Base-by-base conservation (phyloP, 2,329 filamentous ascomycete genomes). In the Colletotrichum higginsianum region DNA sequence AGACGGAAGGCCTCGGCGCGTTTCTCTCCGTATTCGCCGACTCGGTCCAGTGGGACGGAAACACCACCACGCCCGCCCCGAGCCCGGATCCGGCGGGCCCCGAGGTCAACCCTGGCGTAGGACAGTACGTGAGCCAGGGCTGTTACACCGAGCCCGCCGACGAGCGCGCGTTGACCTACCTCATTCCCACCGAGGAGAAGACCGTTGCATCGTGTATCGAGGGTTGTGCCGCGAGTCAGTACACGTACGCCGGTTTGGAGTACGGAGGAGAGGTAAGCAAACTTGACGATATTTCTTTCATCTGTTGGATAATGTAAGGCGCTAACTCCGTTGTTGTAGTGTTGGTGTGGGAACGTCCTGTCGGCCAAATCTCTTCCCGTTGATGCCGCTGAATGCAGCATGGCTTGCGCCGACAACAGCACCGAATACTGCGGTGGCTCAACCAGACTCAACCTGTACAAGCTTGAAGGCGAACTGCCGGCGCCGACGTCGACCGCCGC, bases 21-120 rank as follows among this genome's bases (percentile, higher is more conserved):
- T 86, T 83, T 77, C 82, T 90, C 65, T 89, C 84, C 52, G 74
- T 89, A 1, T 89, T 87, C 63, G 84, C 83, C 4, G 81, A 84
- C 63, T 74, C 77, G 23, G 46, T 78, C 1, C 75, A 77, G 9
- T 80, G 74, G 62, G 71, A 78, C 53, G 79, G 78, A 18, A 78
- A 79, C 63, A 74, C 66, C 18, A 79, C 78, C 4, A 75, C 73
- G 62, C 74, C n/a, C 56, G 71, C 1, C 68, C 74, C 9, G 11
- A 53, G 73, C 73, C 72, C 1, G 67, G 61, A 75, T 1, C 75
- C 75, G 1, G 61, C 74, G 2, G 77, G 67, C 1, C 80, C 81
- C 0, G 72, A 75, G 9, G 79, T 82, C 3, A 86, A 86, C 71
- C 81, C 82, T 0, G 82, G 82, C 0, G 80, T 82, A 0, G 72